A percentile compares a stretch with the other conserved stretches of the same genome.
These are phyloP conservation scores for Nyssa sinensis DNA, from an alignment of 148 eudicot genomes.

Conservation along the genomic window DNA sequence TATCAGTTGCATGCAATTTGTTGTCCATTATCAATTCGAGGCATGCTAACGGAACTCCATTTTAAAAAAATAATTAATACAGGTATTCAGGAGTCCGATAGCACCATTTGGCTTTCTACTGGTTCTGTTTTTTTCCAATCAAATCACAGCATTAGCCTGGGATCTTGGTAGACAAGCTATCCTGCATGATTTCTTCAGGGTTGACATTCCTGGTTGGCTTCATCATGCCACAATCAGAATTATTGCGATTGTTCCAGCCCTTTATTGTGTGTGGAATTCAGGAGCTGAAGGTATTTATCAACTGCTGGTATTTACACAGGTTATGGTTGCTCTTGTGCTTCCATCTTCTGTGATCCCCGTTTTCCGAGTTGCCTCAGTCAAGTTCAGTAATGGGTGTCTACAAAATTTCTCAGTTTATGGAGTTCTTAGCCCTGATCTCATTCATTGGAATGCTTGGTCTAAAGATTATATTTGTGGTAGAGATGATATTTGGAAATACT, in stretches of 20 bases:
- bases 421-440: constrained; percentile 59
- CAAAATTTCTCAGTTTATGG: constrained; percentile 65
- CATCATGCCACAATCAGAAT: constrained; percentile 79
- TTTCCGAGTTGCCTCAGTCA: constrained; percentile 76
- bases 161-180: constrained; percentile 61
- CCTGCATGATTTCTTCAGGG: constrained; percentile 59
- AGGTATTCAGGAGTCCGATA: constrained; percentile 64
- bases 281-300: constrained; percentile 93
- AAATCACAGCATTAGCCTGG: constrained; percentile 70
- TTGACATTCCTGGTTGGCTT: constrained; percentile 91
- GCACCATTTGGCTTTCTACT: constrained; percentile 56
- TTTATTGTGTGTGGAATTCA: constrained; percentile 68
- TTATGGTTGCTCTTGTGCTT: constrained; percentile 75
- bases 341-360: constrained; percentile 92
- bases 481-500: constrained; percentile 83
- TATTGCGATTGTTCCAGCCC: constrained; percentile 66
- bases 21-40: neutral
- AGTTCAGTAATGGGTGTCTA: constrained; percentile 69
- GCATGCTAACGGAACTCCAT: constrained; percentile 2
- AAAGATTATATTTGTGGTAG: constrained; percentile 68
- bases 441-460: constrained; percentile 76
- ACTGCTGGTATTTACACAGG: constrained; percentile 72
- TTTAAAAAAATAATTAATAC: constrained; percentile 22
- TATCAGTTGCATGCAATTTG: neutral
- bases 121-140: constrained; percentile 67